A percentile compares a stretch with the other conserved stretches of the same genome.
Conservation (phyloP, 257 asterid genomes). For the Solanum megistacrolobum region DNA sequence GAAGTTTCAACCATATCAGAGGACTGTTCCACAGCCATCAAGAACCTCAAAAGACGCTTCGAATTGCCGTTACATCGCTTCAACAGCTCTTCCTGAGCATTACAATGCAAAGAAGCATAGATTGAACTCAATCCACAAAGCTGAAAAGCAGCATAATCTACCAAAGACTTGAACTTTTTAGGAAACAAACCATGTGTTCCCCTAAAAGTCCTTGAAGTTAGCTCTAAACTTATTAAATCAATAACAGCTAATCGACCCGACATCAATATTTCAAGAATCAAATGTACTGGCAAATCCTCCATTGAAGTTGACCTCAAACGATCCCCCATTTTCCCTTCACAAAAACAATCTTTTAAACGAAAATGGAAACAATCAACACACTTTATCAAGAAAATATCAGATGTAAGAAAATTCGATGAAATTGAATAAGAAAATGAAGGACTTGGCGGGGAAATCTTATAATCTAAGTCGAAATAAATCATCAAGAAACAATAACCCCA, state of each 20-base stretch:
- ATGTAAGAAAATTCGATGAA: constrained; percentile 37
- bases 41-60: constrained; percentile 67
- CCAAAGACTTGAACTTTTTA: constrained; percentile 46
- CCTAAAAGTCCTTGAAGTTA: constrained; percentile 48
- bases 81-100: constrained; percentile 35
- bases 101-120: constrained; percentile 31
- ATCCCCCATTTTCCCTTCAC: constrained; percentile 39
- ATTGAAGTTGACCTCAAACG: constrained; percentile 28
- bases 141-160: constrained; percentile 65
- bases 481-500: constrained; percentile 24
- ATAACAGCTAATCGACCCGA: constrained; percentile 51
- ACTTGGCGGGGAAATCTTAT: constrained; percentile 16
- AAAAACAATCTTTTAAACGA: constrained; percentile 39
- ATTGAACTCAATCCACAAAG: constrained; percentile 51
- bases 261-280: constrained; percentile 56
- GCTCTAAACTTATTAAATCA: constrained; percentile 59
- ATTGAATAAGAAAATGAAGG: constrained; percentile 33
- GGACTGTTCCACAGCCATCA: constrained; percentile 67
- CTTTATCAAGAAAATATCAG: constrained; percentile 8
- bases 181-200: constrained; percentile 39
- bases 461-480: constrained; percentile 21
- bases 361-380: constrained; percentile 30
- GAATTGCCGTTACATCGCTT: constrained; percentile 53
- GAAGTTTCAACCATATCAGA: constrained; percentile 60
- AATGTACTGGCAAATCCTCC: constrained; percentile 70